Base-by-base conservation (phyloP, 176 grass and related monocot species). In the Phoenix dactylifera region DNA sequence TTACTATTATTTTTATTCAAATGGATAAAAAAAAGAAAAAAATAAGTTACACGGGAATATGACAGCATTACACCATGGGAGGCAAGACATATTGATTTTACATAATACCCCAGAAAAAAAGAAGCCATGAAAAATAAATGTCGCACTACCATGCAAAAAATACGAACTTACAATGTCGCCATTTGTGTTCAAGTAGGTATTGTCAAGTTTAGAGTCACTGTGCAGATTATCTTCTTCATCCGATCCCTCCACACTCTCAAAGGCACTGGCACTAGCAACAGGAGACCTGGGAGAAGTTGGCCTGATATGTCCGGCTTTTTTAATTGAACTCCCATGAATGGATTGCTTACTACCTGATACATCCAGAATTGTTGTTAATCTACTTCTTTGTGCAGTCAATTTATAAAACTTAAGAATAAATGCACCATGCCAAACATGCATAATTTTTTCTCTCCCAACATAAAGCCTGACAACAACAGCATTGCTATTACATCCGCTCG, bases 231-330 rank as follows among this genome's bases (percentile, higher is more conserved):
- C 90, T 51, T 89, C 85, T 7, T 84, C 90, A 30, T 95, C 90
- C 39, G 85, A 86, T 76, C 79, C 85, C 67, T 78, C 83, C 3
- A 86, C 71, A 52, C 76, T 89, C 44, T 80, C 80, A 55, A 89
- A 85, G 0, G 57, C 74, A 68, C 69, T 81, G 55, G 72, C 67
- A 57, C 66, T 83, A 54, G 74, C 64, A 72, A 67, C 79, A 15
- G 90, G 58, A 54, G 90, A 86, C 76, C 83, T 95, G 18, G 90
- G 90, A 61, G 90, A 81, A 23, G 72, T 74, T 51, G 85, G 68
- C 63, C 78, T 74, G 65, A 76, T 66, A 70, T 72, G 30, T 52
- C 62, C 76, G 56, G 79, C 20, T 59, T 71, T 89, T 76, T 89
- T 95, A 52, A 51, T 89, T 4, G 82, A 76, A 65, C 82, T 76